Percentiles rank a stretch among this genome's conserved stretches.
Conservation (phyloP, 176 grass and related monocot species). For the Secale cereale region DNA sequence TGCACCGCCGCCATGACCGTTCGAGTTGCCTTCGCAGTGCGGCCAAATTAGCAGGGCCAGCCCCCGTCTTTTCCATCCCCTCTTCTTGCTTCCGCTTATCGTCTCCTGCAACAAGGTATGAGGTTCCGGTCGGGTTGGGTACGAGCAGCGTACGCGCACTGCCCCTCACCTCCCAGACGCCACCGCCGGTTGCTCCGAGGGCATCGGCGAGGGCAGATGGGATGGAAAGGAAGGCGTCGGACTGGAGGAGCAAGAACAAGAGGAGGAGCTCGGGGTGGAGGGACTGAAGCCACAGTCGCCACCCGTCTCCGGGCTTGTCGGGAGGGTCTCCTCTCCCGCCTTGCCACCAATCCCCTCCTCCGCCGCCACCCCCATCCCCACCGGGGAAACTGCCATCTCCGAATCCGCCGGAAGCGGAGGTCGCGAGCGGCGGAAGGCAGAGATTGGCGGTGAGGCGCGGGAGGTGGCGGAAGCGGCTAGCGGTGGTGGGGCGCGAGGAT, state of each 20-base stretch:
- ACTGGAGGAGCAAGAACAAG: conserved; percentile 38
- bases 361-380: conserved; percentile 5
- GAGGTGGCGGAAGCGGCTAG: neutral
- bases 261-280: conserved; percentile 36
- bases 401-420: conserved; percentile 21
- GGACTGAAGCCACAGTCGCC: conserved; percentile 28
- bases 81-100: neutral
- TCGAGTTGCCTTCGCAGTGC: conserved; percentile 20
- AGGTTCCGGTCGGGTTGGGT: conserved; percentile 20
- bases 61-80: neutral
- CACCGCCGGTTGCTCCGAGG: conserved; percentile 3
- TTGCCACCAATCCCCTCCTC: conserved; percentile 23
- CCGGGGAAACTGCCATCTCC: conserved; percentile 11
- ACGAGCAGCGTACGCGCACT: conserved; percentile 45
- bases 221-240: conserved; percentile 26
- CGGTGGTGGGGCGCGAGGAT: neutral
- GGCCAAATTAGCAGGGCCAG: neutral
- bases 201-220: conserved; percentile 38
- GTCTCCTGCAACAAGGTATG: conserved; percentile 31
- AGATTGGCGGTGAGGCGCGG: conserved; percentile 1
- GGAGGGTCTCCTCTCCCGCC: conserved; percentile 21
- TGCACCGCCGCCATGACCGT: conserved; percentile 36
- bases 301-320: conserved; percentile 15
- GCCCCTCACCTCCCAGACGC: conserved; percentile 69
- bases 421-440: neutral